Evolutionary conservation across 2,329 filamentous ascomycete species (phyloP).

Genomic region (Didymella pomorum): DNA sequence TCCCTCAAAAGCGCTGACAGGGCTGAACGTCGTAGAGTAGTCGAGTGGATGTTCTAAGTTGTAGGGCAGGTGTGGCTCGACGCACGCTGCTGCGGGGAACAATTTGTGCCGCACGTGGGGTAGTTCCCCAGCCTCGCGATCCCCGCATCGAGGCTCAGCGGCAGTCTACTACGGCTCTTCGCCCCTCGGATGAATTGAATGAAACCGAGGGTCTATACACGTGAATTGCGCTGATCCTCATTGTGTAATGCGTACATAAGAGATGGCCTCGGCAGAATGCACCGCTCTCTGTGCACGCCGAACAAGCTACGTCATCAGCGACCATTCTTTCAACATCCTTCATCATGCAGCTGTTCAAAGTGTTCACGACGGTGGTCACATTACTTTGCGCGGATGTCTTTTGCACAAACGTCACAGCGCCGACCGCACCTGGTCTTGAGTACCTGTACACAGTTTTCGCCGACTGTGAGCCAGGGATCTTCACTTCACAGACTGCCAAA

Average conservation of each 20-base stretch:
- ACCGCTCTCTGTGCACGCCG: not conserved
- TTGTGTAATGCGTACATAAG: not conserved
- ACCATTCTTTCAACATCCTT: not conserved
- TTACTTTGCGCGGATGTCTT: not conserved
- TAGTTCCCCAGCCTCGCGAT: not conserved
- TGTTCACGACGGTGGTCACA: not conserved
- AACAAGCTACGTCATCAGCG: not conserved
- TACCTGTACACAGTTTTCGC: conserved; percentile 42
- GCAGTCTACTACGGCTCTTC: not conserved
- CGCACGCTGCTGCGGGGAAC: not conserved
- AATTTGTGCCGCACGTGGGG: not conserved
- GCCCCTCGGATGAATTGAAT: not conserved
- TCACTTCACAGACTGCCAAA: conserved; percentile 31
- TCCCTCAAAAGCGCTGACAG: no score
- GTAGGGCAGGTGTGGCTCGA: no score
- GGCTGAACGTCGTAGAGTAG: no score
- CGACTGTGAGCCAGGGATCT: conserved; percentile 33
- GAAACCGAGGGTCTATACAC: not conserved
- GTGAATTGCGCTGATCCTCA: not conserved
- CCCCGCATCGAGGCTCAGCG: not conserved
- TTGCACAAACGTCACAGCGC: not conserved
- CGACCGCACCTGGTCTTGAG: conserved; percentile 28
- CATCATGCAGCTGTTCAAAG: not conserved
- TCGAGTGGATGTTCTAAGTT: not conserved
- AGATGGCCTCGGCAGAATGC: not conserved